Conservation (phyloP, 208 protist genomes). For the Trypanosoma melophagium region DNA sequence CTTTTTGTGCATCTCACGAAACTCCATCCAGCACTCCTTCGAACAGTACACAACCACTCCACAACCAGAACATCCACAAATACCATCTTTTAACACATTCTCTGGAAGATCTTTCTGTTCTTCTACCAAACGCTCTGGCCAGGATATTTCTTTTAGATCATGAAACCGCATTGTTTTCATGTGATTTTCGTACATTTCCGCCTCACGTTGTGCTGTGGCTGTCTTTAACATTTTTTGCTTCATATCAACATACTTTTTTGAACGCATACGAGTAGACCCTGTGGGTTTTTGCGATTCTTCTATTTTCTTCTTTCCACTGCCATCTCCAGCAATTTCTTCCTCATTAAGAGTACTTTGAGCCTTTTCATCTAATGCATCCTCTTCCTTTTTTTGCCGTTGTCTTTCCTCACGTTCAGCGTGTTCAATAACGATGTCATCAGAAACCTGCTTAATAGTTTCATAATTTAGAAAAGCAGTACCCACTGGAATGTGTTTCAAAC, state of each 20-base stretch:
- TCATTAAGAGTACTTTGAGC: background rate
- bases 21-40: constrained; percentile 37
- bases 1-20: constrained; percentile 32
- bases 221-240: constrained; percentile 37
- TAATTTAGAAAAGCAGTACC: constrained; percentile 51
- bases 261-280: constrained; percentile 50
- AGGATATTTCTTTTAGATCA: background rate
- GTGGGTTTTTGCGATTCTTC: constrained; percentile 55
- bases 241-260: constrained; percentile 45
- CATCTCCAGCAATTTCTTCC: background rate
- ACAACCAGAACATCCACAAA: constrained; percentile 55
- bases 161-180: background rate
- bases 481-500: constrained; percentile 44
- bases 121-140: constrained; percentile 28
- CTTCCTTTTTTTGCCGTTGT: constrained; percentile 24
- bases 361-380: background rate
- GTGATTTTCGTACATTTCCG: constrained; percentile 29
- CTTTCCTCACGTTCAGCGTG: constrained; percentile 26
- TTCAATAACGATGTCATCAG: constrained; percentile 39
- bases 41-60: constrained; percentile 70
- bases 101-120: constrained; percentile 18
- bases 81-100: constrained; percentile 17
- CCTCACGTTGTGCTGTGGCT: constrained; percentile 35
- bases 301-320: constrained; percentile 1
- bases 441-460: constrained; percentile 40